Evolutionary conservation across 176 grass and related monocot species (phyloP).

Genomic region (Phoenix dactylifera): DNA sequence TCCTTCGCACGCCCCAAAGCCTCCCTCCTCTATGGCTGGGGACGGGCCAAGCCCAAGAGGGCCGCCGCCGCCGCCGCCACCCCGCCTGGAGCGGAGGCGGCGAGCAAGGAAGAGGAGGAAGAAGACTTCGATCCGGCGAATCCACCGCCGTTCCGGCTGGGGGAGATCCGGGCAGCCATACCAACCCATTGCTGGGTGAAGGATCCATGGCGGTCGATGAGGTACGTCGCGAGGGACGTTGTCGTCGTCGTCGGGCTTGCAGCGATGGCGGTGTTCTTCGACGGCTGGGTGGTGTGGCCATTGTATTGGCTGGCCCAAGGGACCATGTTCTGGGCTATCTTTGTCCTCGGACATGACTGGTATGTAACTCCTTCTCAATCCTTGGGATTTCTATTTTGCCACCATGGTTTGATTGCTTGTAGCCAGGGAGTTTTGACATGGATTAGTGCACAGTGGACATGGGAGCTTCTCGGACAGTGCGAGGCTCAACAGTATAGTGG

Average conservation of each 20-base stretch:
- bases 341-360: slow-evolving; percentile 54
- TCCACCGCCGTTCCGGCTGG: slow-evolving; percentile 82
- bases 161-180: slow-evolving; percentile 64
- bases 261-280: not conserved
- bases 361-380: not conserved
- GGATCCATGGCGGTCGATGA: slow-evolving; percentile 50
- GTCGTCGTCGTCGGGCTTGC: slow-evolving; percentile 26
- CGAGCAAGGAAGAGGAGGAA: too few relatives aligned
- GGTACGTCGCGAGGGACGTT: slow-evolving; percentile 49
- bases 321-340: slow-evolving; percentile 56
- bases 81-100: too few relatives aligned
- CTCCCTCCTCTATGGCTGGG: too few relatives aligned
- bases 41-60: too few relatives aligned
- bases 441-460: not conserved
- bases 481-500: slow-evolving; percentile 1
- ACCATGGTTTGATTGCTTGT: too few relatives aligned
- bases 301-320: slow-evolving; percentile 46
- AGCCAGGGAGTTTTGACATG: too few relatives aligned
- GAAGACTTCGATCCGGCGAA: slow-evolving; percentile 30
- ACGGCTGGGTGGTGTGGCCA: slow-evolving; percentile 42
- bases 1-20: too few relatives aligned
- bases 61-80: too few relatives aligned
- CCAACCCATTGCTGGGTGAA: slow-evolving; percentile 65
- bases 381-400: too few relatives aligned
- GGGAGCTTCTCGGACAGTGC: slow-evolving; percentile 20